Conservation (phyloP, 768 basidiomycete genomes). For the Exsudoporus frostii region DNA sequence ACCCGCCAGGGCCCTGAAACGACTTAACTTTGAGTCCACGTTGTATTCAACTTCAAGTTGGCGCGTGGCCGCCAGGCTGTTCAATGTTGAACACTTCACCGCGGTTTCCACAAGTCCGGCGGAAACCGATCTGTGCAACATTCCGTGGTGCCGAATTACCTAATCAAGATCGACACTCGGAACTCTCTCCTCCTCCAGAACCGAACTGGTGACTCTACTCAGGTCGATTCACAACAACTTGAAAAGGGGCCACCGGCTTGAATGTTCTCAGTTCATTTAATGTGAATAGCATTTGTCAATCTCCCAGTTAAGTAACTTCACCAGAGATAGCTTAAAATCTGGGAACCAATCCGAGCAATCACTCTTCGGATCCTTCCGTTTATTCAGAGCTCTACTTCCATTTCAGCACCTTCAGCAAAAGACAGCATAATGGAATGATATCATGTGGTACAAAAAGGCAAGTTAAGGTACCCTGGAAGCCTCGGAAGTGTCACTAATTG, state of each 20-base stretch:
- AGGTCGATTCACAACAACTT: not conserved
- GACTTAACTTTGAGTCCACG: conserved; percentile 17
- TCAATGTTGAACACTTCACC: conserved; percentile 2
- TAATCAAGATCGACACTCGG: conserved; percentile 26
- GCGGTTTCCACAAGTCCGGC: conserved; percentile 12
- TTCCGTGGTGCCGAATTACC: conserved; percentile 17
- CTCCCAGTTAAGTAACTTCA: not conserved
- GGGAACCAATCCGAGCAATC: not conserved
- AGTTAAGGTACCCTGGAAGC: not conserved
- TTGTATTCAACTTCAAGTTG: conserved; percentile 7
- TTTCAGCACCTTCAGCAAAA: conserved; percentile 4
- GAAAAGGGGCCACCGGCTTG: conserved; percentile 2
- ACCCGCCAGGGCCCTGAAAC: conserved; percentile 26
- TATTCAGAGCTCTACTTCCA: conserved; percentile 10
- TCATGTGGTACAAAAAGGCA: not conserved
- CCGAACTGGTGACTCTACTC: not conserved
- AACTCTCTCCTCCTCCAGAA: not conserved
- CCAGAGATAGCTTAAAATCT: not conserved
- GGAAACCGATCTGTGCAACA: conserved; percentile 11
- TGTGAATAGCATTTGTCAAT: conserved; percentile 6
- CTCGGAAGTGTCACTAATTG: not conserved
- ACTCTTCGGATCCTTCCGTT: not conserved
- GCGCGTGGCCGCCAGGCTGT: conserved; percentile 18
- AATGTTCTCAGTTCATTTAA: not conserved
- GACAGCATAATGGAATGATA: conserved; percentile 10